phyloP scores from a whole-genome alignment of 2,329 filamentous ascomycete genomes.

The Paraconiothyrium brasiliense region DNA sequence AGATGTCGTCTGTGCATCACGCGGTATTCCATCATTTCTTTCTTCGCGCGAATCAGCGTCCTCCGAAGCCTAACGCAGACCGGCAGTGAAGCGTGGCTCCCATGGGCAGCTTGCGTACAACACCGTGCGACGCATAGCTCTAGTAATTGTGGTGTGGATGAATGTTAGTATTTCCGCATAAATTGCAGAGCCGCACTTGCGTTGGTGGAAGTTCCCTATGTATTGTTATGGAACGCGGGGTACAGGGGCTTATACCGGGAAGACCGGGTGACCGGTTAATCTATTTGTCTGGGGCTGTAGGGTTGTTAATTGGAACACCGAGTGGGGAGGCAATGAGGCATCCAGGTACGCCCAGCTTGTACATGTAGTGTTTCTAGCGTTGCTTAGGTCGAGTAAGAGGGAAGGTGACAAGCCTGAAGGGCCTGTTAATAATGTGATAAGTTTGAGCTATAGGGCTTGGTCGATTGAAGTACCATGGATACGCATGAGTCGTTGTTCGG shows the following conservation, averaged over 20 bases:
- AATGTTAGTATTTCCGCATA: slow-evolving; percentile 4
- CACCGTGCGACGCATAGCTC: neutral
- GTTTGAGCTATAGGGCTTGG: neutral
- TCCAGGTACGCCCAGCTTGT: neutral
- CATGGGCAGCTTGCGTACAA: neutral
- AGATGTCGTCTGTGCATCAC: neutral
- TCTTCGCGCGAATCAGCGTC: slow-evolving; percentile 13
- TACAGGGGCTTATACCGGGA: neutral
- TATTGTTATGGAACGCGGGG: slow-evolving; percentile 6
- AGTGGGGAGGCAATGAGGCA: neutral
- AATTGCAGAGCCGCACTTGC: slow-evolving; percentile 13
- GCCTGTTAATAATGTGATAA: neutral
- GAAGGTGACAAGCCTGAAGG: neutral
- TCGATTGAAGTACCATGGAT: neutral
- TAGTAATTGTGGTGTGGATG: neutral
- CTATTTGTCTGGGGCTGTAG: neutral
- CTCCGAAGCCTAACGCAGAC: neutral
- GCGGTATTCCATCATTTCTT: neutral
- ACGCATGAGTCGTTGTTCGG: neutral
- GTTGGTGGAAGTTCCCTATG: slow-evolving; percentile 13
- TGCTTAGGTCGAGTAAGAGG: neutral
- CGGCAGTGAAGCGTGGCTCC: neutral
- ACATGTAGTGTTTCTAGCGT: neutral
- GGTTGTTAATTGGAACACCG: neutral
- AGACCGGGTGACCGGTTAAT: slow-evolving; percentile 3